Percentiles rank a stretch among this genome's conserved stretches.
Evolutionary conservation across 768 basidiomycete genomes (phyloP).

Genomic region (Myochromella boudieri): DNA sequence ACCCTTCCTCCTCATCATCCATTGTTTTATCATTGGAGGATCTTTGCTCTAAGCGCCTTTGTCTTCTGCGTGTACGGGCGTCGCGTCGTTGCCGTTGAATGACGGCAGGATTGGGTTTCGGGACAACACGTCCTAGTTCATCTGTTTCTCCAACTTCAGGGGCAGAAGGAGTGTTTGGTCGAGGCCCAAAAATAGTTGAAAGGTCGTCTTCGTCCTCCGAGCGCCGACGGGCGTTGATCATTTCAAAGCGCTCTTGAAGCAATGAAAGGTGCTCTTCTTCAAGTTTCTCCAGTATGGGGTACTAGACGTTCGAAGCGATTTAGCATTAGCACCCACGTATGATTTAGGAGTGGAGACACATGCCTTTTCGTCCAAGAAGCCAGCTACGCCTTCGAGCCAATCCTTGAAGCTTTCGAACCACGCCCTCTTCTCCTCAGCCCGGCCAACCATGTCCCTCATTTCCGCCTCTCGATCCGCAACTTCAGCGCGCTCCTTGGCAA

Average conservation of each 20-base stretch:
- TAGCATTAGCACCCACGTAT: not conserved
- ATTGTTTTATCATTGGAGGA: conserved; percentile 16
- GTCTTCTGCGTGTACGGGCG: conserved; percentile 58
- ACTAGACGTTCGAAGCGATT: conserved; percentile 51
- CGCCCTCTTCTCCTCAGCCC: conserved; percentile 73
- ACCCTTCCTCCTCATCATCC: conserved; percentile 67
- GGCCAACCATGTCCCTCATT: conserved; percentile 71
- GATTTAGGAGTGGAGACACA: not conserved
- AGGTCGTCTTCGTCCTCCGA: conserved; percentile 84
- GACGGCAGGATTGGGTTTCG: conserved; percentile 43
- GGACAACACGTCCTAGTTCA: conserved; percentile 57
- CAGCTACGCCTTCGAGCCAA: conserved; percentile 80
- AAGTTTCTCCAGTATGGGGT: conserved; percentile 72
- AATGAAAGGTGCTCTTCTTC: conserved; percentile 76
- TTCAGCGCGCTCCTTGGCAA: conserved; percentile 63
- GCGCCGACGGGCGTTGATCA: conserved; percentile 66
- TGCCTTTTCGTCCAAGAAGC: conserved; percentile 87
- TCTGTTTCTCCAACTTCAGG: conserved; percentile 48
- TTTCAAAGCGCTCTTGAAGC: conserved; percentile 68
- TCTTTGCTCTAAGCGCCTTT: conserved; percentile 35
- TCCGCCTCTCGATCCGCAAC: conserved; percentile 69
- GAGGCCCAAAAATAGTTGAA: conserved; percentile 60
- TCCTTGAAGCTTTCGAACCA: conserved; percentile 82
- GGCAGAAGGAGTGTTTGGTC: conserved; percentile 29
- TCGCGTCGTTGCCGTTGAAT: conserved; percentile 54